These are phyloP conservation scores for Dendrobium chrysotoxum DNA, from an alignment of 106 monocot genomes.

Conservation along the genomic window DNA sequence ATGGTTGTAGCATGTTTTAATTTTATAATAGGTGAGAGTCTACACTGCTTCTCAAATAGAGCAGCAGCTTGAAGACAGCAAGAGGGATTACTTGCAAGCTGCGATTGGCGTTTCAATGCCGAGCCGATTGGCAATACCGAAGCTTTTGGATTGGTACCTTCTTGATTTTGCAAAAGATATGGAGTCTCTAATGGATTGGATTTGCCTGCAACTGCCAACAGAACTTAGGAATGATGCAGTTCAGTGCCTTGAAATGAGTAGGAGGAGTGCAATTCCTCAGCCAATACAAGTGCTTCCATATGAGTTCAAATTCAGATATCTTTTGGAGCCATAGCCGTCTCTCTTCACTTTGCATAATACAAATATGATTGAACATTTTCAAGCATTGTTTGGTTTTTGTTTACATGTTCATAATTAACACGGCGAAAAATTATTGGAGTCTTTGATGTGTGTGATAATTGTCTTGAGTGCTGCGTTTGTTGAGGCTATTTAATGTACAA, in stretches of 20 bases:
- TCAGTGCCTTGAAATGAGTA: constrained; percentile 22
- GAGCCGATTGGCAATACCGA: constrained; percentile 70
- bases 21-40: constrained; percentile 61
- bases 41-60: constrained; percentile 83
- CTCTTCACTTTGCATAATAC: background rate
- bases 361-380: background rate
- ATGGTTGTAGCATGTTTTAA: background rate
- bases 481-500: no score
- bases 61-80: constrained; percentile 66
- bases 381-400: background rate
- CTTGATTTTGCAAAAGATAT: constrained; percentile 91
- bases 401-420: constrained; percentile 21
- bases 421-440: background rate
- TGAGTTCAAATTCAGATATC: constrained; percentile 27
- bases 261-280: constrained; percentile 9
- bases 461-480: no score
- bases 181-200: constrained; percentile 83
- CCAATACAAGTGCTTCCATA: constrained; percentile 20
- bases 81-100: constrained; percentile 85
- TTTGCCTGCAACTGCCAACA: constrained; percentile 65
- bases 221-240: constrained; percentile 48
- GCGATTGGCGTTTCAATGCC: constrained; percentile 53
- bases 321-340: constrained; percentile 12
- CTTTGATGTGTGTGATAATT: no score
- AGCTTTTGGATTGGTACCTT: constrained; percentile 84